phyloP scores from a whole-genome alignment of 345 rosid species.

The Ricinus communis region DNA sequence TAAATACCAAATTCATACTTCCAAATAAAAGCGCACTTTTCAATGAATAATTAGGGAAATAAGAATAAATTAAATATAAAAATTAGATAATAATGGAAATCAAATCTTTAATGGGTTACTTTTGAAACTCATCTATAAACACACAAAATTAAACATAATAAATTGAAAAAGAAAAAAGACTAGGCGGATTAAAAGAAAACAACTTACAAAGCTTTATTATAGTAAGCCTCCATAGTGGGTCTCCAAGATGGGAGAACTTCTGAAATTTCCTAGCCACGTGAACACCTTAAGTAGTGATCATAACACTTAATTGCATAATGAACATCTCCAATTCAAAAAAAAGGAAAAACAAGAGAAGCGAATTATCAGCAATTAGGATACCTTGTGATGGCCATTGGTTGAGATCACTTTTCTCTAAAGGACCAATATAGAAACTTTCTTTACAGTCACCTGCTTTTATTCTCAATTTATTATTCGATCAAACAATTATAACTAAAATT shows the following conservation, averaged over 20 bases:
- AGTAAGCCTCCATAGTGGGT: constrained; percentile 55
- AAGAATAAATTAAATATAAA: too few species aligned
- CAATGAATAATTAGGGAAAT: too few species aligned
- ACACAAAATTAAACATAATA: too few species aligned
- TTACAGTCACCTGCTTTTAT: constrained; percentile 61
- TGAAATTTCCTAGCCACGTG: constrained; percentile 37
- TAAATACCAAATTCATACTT: not conserved
- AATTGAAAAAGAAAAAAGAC: too few species aligned
- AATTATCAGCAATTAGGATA: too few species aligned
- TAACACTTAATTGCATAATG: too few species aligned
- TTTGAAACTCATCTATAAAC: not conserved
- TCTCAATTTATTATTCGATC: too few species aligned
- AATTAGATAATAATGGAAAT: not conserved
- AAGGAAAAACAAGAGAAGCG: not conserved
- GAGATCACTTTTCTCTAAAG: constrained; percentile 38
- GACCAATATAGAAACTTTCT: constrained; percentile 73
- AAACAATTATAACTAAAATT: not conserved
- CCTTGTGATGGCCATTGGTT: constrained; percentile 82
- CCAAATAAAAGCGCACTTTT: too few species aligned
- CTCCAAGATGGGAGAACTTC: constrained; percentile 70
- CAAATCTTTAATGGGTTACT: too few species aligned
- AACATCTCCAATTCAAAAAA: too few species aligned
- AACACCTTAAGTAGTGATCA: constrained; percentile 1
- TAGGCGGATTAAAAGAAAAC: constrained; percentile 7
- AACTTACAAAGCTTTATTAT: constrained; percentile 50